Conservation (phyloP, 345 rosid species). For the Rhodamnia rubescens region DNA sequence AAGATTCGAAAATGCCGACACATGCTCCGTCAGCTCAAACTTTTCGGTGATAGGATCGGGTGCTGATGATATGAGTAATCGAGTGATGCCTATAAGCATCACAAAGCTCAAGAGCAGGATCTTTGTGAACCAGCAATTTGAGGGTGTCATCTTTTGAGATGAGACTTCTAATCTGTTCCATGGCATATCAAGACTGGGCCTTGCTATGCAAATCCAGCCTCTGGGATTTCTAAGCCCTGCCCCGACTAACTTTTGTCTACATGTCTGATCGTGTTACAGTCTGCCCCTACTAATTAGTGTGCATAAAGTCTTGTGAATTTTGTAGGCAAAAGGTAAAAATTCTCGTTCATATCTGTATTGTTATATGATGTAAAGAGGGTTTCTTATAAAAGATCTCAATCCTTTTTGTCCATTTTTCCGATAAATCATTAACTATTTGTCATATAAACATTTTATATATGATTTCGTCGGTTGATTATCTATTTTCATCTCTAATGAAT, state of each 20-base stretch:
- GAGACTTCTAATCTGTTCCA: not conserved
- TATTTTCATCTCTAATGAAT: not conserved
- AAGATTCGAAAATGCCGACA: not conserved
- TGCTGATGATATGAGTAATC: not conserved
- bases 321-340: not conserved
- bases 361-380: not conserved
- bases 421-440: not conserved
- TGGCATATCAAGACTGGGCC: not conserved
- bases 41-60: not conserved
- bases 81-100: not conserved
- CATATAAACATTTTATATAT: not conserved
- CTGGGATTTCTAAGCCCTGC: not conserved
- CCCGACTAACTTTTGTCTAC: not conserved
- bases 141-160: not conserved
- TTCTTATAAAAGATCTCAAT: not conserved
- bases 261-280: not conserved
- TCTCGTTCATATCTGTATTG: not conserved
- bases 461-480: not conserved
- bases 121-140: not conserved
- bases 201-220: not conserved
- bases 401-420: not conserved
- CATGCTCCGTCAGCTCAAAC: not conserved
- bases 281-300: not conserved
- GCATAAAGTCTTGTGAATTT: not conserved
- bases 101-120: not conserved